Conservation (phyloP, 2,329 filamentous ascomycete genomes). For the Magnaporthiopsis rhizophila region DNA sequence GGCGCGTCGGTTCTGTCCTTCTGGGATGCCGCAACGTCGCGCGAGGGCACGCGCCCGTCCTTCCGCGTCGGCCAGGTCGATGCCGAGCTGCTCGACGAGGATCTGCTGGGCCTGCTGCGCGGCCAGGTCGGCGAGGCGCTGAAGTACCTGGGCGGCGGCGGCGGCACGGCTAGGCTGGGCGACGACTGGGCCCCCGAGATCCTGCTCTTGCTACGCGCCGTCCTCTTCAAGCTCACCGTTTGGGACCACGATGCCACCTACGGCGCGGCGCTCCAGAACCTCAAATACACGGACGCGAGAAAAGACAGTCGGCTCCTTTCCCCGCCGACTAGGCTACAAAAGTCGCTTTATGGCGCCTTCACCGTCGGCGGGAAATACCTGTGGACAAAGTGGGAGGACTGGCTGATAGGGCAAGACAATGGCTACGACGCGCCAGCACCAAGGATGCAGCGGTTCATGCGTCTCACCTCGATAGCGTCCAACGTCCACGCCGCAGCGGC, state of each 20-base stretch:
- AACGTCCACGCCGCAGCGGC: constrained; percentile 75
- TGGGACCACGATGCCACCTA: constrained; percentile 97
- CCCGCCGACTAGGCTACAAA: constrained; percentile 74
- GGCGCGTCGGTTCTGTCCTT: constrained; percentile 46
- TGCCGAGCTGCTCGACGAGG: constrained; percentile 88
- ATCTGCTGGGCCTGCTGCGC: constrained; percentile 78
- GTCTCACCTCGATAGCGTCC: constrained; percentile 59
- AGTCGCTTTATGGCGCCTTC: constrained; percentile 71
- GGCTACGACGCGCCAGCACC: constrained; percentile 45
- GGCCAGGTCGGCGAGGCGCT: constrained; percentile 80
- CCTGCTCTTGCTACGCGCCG: constrained; percentile 62
- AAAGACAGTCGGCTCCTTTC: constrained; percentile 52
- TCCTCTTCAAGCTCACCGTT: constrained; percentile 89
- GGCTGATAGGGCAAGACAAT: constrained; percentile 69
- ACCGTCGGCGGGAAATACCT: constrained; percentile 84
- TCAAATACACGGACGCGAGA: constrained; percentile 82
- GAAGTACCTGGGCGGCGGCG: constrained; percentile 67
- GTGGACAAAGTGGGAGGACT: constrained; percentile 88
- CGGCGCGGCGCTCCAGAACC: constrained; percentile 83
- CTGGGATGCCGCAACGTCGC: constrained; percentile 66
- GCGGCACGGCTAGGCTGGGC: constrained; percentile 45
- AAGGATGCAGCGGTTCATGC: constrained; percentile 49
- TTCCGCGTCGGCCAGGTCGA: constrained; percentile 96
- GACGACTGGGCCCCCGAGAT: constrained; percentile 89
- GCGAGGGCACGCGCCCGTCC: constrained; percentile 72